Base-by-base conservation (phyloP, 2,329 filamentous ascomycete species). In the Amylocarpus encephaloides region DNA sequence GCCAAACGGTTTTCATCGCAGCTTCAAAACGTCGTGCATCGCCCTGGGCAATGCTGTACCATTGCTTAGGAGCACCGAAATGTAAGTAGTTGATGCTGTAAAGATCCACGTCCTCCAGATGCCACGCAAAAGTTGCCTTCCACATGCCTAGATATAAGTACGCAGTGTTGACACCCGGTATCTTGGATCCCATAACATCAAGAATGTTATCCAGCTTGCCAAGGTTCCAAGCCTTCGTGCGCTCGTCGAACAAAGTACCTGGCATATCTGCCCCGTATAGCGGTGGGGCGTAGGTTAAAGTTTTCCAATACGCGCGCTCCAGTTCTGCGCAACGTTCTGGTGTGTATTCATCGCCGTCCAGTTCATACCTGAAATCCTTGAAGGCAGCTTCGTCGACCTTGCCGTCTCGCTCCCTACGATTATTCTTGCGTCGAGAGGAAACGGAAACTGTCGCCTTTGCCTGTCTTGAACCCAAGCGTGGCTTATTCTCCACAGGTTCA, bases 61-160 rank as follows among this genome's bases (percentile, higher is more conserved):
- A 98, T 68, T 98, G 93, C 70, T 98, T 98, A 0, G 93, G 93
- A 1, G 93, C 93, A 48, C 93, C 93, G 67, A 98, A 98, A 65
- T 98, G 93, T 52, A 98, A 90, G 68, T 96, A 98, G 72, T 98
- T 98, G 77, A 98, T 98, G 67, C 91, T 97, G 80, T 98, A 98
- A 4, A 98, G 79, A 71, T 98, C 93, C 38, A 98, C 92, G 66
- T 98, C 93, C 67, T 98, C 93, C 47, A 98, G 73, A 77, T 98
- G 93, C 93, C 93, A 98, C 7, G 93, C 93, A 67, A 98, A 98
- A 0, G 93, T 97, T 11, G 93, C 92, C 69, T 97, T 97, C 93
- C 93, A 98, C 93, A 98, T 98, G 39, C 93, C 93, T 52, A 98
- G 77, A 65, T 98, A 98, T 1, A 98, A 79, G 65, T 98, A 98